Evolutionary conservation across 371 early-diverging fungal species (phyloP).

Genomic region (Mortierella sp.): DNA sequence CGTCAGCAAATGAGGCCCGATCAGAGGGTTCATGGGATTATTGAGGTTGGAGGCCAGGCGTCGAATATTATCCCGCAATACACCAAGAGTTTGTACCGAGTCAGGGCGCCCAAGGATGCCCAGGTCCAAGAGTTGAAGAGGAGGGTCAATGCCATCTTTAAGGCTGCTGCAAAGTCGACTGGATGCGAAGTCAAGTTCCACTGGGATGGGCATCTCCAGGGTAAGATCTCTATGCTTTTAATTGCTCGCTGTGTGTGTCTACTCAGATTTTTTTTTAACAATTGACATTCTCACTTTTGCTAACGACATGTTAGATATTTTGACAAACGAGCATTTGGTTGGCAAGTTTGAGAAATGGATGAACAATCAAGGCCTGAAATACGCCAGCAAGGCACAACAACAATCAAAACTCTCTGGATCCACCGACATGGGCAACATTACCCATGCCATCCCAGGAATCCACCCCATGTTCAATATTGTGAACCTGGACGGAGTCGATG

Average conservation of each 20-base stretch:
- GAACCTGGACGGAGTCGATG: slow-evolving; percentile 44
- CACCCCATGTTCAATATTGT: slow-evolving; percentile 71
- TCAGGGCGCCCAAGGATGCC: slow-evolving; percentile 61
- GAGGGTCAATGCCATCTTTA: slow-evolving; percentile 62
- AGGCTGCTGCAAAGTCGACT: slow-evolving; percentile 65
- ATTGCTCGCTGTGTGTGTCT: neutral
- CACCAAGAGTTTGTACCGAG: slow-evolving; percentile 57
- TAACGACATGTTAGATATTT: slow-evolving; percentile 58
- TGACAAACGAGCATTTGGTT: slow-evolving; percentile 63
- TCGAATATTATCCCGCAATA: slow-evolving; percentile 66
- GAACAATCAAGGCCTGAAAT: slow-evolving; percentile 39
- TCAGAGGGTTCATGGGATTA: slow-evolving; percentile 72
- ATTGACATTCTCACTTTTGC: neutral
- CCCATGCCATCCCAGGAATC: slow-evolving; percentile 67
- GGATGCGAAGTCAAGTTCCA: slow-evolving; percentile 65
- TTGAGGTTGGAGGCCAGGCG: slow-evolving; percentile 65
- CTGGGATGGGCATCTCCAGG: slow-evolving; percentile 59
- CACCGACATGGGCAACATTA: slow-evolving; percentile 77
- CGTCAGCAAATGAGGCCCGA: slow-evolving; percentile 78
- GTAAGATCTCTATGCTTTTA: neutral
- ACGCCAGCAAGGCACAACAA: slow-evolving; percentile 42
- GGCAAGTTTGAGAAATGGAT: slow-evolving; percentile 62
- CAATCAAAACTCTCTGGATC: slow-evolving; percentile 53
- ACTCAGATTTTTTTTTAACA: neutral
- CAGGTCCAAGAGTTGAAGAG: slow-evolving; percentile 60